Conservation (phyloP, 2,329 filamentous ascomycete genomes). For the Sarocladiaceae sp. region DNA sequence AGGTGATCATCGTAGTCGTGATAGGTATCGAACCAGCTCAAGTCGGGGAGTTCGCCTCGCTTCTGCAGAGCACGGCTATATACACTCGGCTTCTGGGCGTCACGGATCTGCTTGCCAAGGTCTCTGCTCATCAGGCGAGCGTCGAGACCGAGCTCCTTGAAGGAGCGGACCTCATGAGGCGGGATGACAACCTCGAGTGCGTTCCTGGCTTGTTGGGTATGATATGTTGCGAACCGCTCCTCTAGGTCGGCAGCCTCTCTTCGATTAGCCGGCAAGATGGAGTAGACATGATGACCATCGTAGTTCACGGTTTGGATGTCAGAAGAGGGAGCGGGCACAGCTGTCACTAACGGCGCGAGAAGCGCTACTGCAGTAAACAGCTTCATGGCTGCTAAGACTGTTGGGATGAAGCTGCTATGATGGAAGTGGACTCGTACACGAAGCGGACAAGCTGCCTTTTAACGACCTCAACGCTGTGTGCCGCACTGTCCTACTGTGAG, state of each 20-base stretch:
- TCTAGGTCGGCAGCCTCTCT: slow-evolving; percentile 14
- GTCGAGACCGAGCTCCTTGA: slow-evolving; percentile 22
- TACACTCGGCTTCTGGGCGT: slow-evolving; percentile 21
- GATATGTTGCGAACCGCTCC: slow-evolving; percentile 16
- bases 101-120: slow-evolving; percentile 22
- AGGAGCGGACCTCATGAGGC: slow-evolving; percentile 20
- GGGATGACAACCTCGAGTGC: slow-evolving; percentile 28
- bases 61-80: slow-evolving; percentile 16
- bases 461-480: neutral
- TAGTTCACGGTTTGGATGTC: slow-evolving; percentile 18
- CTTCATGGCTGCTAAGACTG: neutral
- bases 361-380: neutral
- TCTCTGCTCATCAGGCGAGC: slow-evolving; percentile 22
- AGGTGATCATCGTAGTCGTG: slow-evolving; percentile 50
- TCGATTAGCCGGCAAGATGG: slow-evolving; percentile 17
- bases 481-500: neutral
- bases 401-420: neutral
- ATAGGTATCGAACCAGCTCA: slow-evolving; percentile 49
- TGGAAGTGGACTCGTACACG: neutral
- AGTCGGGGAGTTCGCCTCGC: slow-evolving; percentile 26
- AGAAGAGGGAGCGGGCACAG: neutral
- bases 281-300: slow-evolving; percentile 28
- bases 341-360: neutral
- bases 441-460: neutral
- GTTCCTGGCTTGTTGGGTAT: slow-evolving; percentile 21